phyloP scores from a whole-genome alignment of 2,329 filamentous ascomycete species.

The Colletotrichum sp. region DNA sequence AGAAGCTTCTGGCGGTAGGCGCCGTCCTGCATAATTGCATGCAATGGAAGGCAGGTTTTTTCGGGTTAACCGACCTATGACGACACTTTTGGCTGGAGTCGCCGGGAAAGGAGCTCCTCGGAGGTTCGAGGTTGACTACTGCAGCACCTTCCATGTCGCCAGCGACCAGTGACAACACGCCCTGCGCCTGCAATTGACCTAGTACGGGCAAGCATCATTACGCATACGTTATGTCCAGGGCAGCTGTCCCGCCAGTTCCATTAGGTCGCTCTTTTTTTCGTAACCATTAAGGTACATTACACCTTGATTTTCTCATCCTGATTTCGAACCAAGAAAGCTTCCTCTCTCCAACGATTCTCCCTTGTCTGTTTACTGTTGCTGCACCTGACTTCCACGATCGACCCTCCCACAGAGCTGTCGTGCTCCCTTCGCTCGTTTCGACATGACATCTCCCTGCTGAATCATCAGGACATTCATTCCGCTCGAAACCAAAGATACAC shows the following conservation, averaged over 20 bases:
- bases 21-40: slow-evolving; percentile 15
- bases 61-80: slow-evolving; percentile 19
- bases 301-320: not conserved
- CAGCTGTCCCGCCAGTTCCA: slow-evolving; percentile 5
- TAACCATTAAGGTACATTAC: not conserved
- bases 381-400: not conserved
- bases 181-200: slow-evolving; percentile 2
- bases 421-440: slow-evolving; percentile 6
- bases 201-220: slow-evolving; percentile 14
- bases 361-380: not conserved
- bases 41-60: not conserved
- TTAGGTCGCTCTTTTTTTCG: not conserved
- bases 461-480: not conserved
- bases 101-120: slow-evolving; percentile 8
- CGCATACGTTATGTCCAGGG: slow-evolving; percentile 9
- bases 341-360: not conserved
- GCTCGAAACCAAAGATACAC: not conserved
- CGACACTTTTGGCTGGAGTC: slow-evolving; percentile 6
- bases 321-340: not conserved
- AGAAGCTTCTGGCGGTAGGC: not conserved
- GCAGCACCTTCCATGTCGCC: not conserved
- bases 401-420: not conserved
- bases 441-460: slow-evolving; percentile 11
- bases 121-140: not conserved
- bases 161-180: not conserved